Percentiles rank a stretch among this genome's conserved stretches.
phyloP scores from a whole-genome alignment of 1,139 yeast species.

The Taiozyma sp. region DNA sequence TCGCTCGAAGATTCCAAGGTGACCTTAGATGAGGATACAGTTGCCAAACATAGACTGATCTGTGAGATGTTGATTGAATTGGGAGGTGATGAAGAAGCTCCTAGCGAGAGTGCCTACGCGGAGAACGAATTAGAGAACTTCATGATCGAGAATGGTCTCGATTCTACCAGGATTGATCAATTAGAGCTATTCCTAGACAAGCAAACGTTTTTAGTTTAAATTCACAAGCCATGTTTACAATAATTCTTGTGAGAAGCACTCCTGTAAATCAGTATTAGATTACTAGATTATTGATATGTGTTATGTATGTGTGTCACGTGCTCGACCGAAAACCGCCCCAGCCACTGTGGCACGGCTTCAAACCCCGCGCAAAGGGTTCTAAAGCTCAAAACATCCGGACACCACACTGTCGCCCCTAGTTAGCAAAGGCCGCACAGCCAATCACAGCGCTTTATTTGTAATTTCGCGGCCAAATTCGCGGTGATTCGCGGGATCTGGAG shows the following conservation, averaged over 20 bases:
- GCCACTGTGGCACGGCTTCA: not conserved
- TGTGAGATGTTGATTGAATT: not conserved
- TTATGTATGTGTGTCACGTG: too few relatives aligned
- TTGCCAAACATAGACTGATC: not conserved
- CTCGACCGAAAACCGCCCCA: not conserved
- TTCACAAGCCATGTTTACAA: too few relatives aligned
- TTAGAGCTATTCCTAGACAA: not conserved
- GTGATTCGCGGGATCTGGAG: not conserved
- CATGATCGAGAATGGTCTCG: slow-evolving; percentile 3
- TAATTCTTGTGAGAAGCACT: too few relatives aligned
- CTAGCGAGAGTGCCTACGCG: not conserved
- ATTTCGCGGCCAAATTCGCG: not conserved
- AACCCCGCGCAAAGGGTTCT: not conserved
- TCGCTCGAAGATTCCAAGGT: not conserved
- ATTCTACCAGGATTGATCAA: slow-evolving; percentile 5
- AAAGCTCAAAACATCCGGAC: not conserved
- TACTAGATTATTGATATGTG: too few relatives aligned
- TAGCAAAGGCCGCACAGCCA: not conserved
- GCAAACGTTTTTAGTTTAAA: not conserved
- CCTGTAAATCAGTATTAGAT: too few relatives aligned
- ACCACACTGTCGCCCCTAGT: not conserved
- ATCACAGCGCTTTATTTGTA: not conserved
- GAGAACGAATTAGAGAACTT: slow-evolving; percentile 3
- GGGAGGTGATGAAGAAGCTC: slow-evolving; percentile 1
- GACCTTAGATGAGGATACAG: not conserved